Percentiles rank a stretch among this genome's conserved stretches.
These are phyloP conservation scores for Ustilago bromivora DNA, from an alignment of 1,284 basidiomycete genomes.

Conservation along the genomic window DNA sequence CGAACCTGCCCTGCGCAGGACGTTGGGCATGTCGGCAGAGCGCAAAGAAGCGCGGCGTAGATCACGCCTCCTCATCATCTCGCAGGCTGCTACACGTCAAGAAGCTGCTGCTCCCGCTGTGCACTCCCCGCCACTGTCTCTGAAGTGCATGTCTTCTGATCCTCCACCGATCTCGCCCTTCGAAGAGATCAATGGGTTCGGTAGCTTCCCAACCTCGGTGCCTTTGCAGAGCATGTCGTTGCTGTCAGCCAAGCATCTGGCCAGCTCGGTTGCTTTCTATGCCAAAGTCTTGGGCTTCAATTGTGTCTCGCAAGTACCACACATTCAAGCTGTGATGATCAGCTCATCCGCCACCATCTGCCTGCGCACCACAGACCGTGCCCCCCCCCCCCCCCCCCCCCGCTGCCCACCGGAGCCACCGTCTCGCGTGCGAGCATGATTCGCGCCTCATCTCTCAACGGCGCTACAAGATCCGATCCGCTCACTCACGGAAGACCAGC, in stretches of 20 bases:
- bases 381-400: conserved; percentile 36
- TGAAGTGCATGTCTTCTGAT: conserved; percentile 12
- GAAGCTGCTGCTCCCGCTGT: conserved; percentile 1
- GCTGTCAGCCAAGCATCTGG: conserved; percentile 37
- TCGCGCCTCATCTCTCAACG: neutral
- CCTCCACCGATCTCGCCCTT: conserved; percentile 15
- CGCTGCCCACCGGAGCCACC: conserved; percentile 13
- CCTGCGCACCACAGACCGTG: conserved; percentile 27
- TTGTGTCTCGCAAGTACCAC: conserved; percentile 26
- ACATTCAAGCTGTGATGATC: conserved; percentile 38
- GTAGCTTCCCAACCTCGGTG: conserved; percentile 7
- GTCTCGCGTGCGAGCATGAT: conserved; percentile 17
- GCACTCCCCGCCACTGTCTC: conserved; percentile 22
- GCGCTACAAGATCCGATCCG: neutral
- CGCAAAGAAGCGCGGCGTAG: conserved; percentile 39
- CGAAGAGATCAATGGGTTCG: conserved; percentile 26
- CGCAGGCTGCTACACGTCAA: conserved; percentile 11
- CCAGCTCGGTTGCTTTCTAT: conserved; percentile 38
- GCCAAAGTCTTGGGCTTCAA: conserved; percentile 34
- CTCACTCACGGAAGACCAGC: conserved; percentile 6
- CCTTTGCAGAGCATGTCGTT: conserved; percentile 28
- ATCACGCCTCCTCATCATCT: conserved; percentile 26
- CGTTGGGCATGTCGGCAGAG: conserved; percentile 21
- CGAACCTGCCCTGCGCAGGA: conserved; percentile 25
- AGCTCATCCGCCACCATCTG: conserved; percentile 29